Conservation (phyloP, 306 rosid species). For the Gynostemma pentaphyllum region DNA sequence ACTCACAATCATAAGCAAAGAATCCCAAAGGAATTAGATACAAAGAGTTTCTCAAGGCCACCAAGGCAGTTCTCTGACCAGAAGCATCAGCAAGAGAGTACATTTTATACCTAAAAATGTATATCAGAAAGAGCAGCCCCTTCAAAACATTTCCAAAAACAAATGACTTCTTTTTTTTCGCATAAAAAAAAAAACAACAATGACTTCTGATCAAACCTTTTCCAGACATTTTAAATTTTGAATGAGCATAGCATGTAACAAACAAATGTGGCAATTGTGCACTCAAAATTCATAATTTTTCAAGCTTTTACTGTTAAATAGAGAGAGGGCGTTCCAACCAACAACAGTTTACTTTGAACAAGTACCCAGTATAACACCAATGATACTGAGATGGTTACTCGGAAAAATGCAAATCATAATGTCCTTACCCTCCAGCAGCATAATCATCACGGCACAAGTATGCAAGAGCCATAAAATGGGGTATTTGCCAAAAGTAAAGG, state of each 20-base stretch:
- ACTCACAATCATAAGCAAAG: slow-evolving; percentile 94
- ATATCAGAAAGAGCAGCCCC: slow-evolving; percentile 5
- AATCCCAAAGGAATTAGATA: slow-evolving; percentile 87
- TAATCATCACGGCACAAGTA: slow-evolving; percentile 81
- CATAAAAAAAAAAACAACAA: no score
- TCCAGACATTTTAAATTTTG: not conserved
- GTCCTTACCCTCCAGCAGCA: slow-evolving; percentile 92
- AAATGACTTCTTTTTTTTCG: no score
- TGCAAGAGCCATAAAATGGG: slow-evolving; percentile 98
- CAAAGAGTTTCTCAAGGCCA: slow-evolving; percentile 79
- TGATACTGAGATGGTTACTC: not conserved
- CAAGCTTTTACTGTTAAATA: not conserved
- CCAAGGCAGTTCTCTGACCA: slow-evolving; percentile 68
- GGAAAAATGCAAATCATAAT: not conserved
- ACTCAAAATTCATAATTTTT: not conserved
- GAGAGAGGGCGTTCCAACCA: not conserved
- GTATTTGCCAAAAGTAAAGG: slow-evolving; percentile 94
- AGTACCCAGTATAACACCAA: not conserved
- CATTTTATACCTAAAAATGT: slow-evolving; percentile 70
- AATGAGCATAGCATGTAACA: no score
- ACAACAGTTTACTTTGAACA: not conserved
- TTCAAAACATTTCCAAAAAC: not conserved
- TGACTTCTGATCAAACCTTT: not conserved
- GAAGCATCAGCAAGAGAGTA: slow-evolving; percentile 76
- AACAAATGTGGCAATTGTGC: not conserved